Base-by-base conservation (phyloP, 257 asterid species). In the Nicotiana paniculata region DNA sequence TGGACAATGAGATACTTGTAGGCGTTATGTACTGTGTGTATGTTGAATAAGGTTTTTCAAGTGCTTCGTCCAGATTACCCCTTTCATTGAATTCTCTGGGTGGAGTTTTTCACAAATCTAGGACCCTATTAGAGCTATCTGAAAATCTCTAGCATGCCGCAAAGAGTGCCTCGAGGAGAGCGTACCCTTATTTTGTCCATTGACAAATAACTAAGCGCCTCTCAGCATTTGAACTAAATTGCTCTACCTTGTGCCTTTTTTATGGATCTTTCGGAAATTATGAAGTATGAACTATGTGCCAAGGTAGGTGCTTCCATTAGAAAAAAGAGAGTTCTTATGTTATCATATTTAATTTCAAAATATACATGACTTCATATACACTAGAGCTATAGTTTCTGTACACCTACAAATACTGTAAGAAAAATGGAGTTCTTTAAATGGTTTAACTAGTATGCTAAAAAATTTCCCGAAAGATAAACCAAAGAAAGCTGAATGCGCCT, bases 271-370 rank as follows among this genome's bases (percentile, higher is more conserved):
- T 48, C 48, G 13, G 11, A 43, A 43, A 24, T 6, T 72, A 72
- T 72, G 79, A 46, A 30, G 61, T 46, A 72, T 75, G 80, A 51
- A 75, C 62, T 46, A 26, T 75, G 63, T 75, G 80, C 28, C 24
- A 74, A 18, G 39, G 39, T 16, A 46, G 63, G 24, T 26, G 80
- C 64, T 75, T 51, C 63, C 46, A 75, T 28, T 28, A 75, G 17
- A 28, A 26, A 26, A 51, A 75, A 28, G 17, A 28, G 43, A 75
- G 26, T 75, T 32, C 79, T 26, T 30, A 75, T 75, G 64, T 75
- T 51, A 51, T 75, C 63, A 75, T 75, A 75, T 26, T 72, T 33
- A 51, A 26, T 51, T 6, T 48, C 79, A 72, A 48, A 13, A 13
- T 55, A 30, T 65, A 13, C 46, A 72, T 21, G 77, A 32, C 15